Conservation (phyloP, 805 yeast species). For the Metschnikowia cerradonensis region DNA sequence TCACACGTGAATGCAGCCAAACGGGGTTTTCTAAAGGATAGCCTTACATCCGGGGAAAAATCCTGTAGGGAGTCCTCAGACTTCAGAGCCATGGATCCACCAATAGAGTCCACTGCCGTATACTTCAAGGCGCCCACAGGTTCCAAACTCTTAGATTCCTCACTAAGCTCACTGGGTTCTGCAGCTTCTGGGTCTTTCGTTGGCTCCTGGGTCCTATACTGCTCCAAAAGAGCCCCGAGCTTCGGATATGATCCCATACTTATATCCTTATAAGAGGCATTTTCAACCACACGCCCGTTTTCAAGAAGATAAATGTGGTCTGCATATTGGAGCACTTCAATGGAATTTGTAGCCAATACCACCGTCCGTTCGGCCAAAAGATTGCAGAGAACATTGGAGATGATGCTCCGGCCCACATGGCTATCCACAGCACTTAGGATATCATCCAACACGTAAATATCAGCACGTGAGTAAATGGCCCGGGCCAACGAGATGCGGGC, state of each 20-base stretch:
- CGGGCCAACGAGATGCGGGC: conserved; percentile 40
- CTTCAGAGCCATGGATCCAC: too few relatives aligned
- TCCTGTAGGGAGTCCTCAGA: too few relatives aligned
- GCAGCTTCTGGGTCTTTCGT: background rate
- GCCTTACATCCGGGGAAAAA: too few relatives aligned
- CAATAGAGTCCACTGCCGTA: too few relatives aligned
- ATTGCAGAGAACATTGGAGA: conserved; percentile 30
- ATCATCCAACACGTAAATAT: conserved; percentile 38
- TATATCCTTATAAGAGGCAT: conserved; percentile 6
- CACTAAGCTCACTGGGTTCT: too few relatives aligned
- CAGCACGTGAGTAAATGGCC: conserved; percentile 40
- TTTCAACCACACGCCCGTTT: conserved; percentile 11
- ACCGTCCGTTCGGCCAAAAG: conserved; percentile 21
- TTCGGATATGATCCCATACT: conserved; percentile 6
- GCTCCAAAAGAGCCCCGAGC: conserved; percentile 4
- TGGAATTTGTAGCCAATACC: conserved; percentile 14
- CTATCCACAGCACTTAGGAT: conserved; percentile 42
- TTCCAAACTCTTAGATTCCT: too few relatives aligned
- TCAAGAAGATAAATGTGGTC: conserved; percentile 14
- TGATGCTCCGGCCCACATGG: conserved; percentile 37
- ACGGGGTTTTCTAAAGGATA: conserved; percentile 6
- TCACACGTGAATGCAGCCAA: conserved; percentile 37
- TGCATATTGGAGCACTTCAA: conserved; percentile 10
- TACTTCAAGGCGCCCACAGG: too few relatives aligned
- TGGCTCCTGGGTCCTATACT: conserved; percentile 5